phyloP scores from a whole-genome alignment of 176 grass and related monocot genomes.

The Ananas comosus region DNA sequence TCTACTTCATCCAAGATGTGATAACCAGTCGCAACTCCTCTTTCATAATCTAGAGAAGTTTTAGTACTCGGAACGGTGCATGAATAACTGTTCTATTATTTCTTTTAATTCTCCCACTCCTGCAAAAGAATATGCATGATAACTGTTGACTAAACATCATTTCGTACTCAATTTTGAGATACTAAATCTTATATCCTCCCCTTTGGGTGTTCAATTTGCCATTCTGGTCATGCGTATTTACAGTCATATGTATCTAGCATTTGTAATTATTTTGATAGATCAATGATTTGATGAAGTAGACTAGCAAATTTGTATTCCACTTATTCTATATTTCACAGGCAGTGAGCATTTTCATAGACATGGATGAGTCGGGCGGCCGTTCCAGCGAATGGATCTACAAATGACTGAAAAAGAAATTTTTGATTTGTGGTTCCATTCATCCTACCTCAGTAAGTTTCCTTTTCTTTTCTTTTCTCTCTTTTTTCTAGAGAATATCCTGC shows the following conservation, averaged over 20 bases:
- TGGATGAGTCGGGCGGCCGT: constrained; percentile 58
- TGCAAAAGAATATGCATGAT: background rate
- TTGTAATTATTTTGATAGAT: too few relatives aligned
- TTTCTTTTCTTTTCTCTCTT: too few relatives aligned
- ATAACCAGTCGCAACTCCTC: background rate
- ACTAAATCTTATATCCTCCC: too few relatives aligned
- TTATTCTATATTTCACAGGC: constrained; percentile 31
- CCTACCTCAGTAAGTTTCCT: too few relatives aligned
- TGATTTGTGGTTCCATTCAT: too few relatives aligned
- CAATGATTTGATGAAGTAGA: too few relatives aligned
- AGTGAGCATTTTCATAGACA: constrained; percentile 99
- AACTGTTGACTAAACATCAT: background rate
- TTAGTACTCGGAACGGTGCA: background rate
- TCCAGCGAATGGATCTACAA: constrained; percentile 96
- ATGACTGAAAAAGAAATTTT: constrained; percentile 6
- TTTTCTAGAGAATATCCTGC: too few relatives aligned
- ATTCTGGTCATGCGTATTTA: too few relatives aligned
- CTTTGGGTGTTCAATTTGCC: too few relatives aligned
- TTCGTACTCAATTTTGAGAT: too few relatives aligned
- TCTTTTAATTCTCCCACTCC: background rate
- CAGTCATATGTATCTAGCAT: too few relatives aligned
- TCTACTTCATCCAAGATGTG: background rate
- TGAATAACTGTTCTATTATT: background rate
- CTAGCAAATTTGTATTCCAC: too few relatives aligned
- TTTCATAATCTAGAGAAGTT: background rate